phyloP scores from a whole-genome alignment of 2,329 filamentous ascomycete genomes.

The Waltergamsia citrina region DNA sequence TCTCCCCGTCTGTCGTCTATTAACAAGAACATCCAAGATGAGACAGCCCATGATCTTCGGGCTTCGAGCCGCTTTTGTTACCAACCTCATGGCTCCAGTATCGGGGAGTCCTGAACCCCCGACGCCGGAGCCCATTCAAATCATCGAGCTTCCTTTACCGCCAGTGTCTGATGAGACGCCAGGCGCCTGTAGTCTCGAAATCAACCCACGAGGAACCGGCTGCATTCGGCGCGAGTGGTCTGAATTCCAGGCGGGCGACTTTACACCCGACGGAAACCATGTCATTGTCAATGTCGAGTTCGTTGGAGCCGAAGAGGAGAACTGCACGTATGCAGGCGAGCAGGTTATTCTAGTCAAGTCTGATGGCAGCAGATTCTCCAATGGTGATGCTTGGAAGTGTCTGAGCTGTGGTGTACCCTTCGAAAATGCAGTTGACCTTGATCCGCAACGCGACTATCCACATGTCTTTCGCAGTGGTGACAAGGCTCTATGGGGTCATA shows the following conservation, averaged over 20 bases:
- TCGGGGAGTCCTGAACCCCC: slow-evolving; percentile 10
- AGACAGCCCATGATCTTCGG: too few relatives aligned
- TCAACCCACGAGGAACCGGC: slow-evolving; percentile 25
- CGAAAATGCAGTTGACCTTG: slow-evolving; percentile 15
- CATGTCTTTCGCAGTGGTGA: slow-evolving; percentile 29
- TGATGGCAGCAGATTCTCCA: slow-evolving; percentile 27
- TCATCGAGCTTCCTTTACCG: slow-evolving; percentile 25
- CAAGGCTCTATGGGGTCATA: slow-evolving; percentile 19
- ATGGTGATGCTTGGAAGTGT: slow-evolving; percentile 37
- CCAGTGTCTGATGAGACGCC: slow-evolving; percentile 16
- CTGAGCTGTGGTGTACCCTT: slow-evolving; percentile 30
- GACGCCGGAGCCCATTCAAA: slow-evolving; percentile 20
- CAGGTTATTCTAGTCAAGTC: slow-evolving; percentile 33
- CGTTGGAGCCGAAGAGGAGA: slow-evolving; percentile 26
- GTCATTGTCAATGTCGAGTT: slow-evolving; percentile 28
- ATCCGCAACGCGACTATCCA: slow-evolving; percentile 24
- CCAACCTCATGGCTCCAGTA: too few relatives aligned
- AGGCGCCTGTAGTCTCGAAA: slow-evolving; percentile 19
- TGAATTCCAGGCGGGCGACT: slow-evolving; percentile 10
- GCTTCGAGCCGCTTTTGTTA: too few relatives aligned
- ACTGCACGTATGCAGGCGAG: slow-evolving; percentile 28
- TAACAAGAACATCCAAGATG: too few relatives aligned
- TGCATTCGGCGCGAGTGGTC: slow-evolving; percentile 17
- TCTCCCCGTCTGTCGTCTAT: too few relatives aligned
- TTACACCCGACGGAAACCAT: slow-evolving; percentile 32